A percentile compares a stretch with the other conserved stretches of the same genome.
These are phyloP conservation scores for Debaryomyces nepalensis DNA, from an alignment of 1,139 yeast species.

Conservation along the genomic window DNA sequence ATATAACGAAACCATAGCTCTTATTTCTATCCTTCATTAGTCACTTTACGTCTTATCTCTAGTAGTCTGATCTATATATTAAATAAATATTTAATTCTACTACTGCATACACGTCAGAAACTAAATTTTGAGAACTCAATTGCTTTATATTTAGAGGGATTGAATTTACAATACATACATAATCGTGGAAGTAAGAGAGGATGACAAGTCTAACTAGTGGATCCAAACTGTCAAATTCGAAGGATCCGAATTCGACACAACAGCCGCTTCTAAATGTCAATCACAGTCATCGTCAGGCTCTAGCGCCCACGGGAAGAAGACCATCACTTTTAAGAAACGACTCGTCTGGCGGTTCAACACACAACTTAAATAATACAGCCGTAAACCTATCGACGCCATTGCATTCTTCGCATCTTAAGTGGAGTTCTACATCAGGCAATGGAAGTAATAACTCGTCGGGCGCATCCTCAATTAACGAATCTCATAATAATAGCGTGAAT, in stretches of 20 bases:
- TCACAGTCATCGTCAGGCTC: slow-evolving; percentile 12
- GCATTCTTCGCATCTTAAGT: slow-evolving; percentile 8
- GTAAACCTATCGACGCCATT: neutral
- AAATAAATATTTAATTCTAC: neutral
- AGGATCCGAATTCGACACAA: slow-evolving; percentile 12
- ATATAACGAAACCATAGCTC: slow-evolving; percentile 22
- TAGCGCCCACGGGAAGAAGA: slow-evolving; percentile 18
- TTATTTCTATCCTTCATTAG: slow-evolving; percentile 6
- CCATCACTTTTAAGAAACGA: slow-evolving; percentile 29
- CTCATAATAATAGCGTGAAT: slow-evolving; percentile 8
- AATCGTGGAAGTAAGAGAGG: neutral
- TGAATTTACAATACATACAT: slow-evolving; percentile 8
- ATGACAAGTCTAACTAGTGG: slow-evolving; percentile 5
- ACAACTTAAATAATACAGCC: slow-evolving; percentile 4
- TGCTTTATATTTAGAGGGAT: slow-evolving; percentile 9
- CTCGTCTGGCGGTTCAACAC: slow-evolving; percentile 16
- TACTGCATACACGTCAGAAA: slow-evolving; percentile 11
- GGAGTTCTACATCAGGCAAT: slow-evolving; percentile 7
- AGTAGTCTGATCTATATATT: neutral
- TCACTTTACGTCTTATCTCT: slow-evolving; percentile 2
- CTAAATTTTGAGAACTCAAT: slow-evolving; percentile 12
- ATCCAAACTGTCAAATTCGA: slow-evolving; percentile 10
- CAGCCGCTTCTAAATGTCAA: slow-evolving; percentile 3
- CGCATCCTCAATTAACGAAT: slow-evolving; percentile 10
- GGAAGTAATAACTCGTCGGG: slow-evolving; percentile 13